Evolutionary conservation across 352 stramenopile species (phyloP), one percentile per base, ranked within the genome.

Genomic region (Blastocystis sp.): DNA sequence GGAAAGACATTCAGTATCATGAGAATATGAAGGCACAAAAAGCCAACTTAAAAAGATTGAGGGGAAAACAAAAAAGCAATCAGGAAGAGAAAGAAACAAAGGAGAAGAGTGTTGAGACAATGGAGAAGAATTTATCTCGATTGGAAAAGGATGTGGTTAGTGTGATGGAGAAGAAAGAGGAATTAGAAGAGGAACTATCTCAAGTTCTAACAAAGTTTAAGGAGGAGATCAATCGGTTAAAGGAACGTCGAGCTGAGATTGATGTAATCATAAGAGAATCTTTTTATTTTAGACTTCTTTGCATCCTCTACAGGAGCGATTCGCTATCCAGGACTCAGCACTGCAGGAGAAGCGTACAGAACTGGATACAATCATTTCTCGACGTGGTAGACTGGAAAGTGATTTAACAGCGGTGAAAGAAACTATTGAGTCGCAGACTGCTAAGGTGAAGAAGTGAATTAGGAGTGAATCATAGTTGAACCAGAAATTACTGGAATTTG

Each of bases 1-100:
- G 97, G 70, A 93, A 97, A 90, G 97, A 99, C 89, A 98, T 99
- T 90, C 97, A 99, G 92, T 91, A 98, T 59, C 92, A 94, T 37
- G 97, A 98, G 92, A 96, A 98, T 82, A 93, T 99, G 58, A 98
- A 99, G 91, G 95, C 97, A 90, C 92, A 93, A 27, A 98, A 98
- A 90, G 91, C 93, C 58, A 93, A 95, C 60, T 92, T 95, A 6
- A 97, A 96, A 56, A 97, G 98, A 89, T 89, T 98, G 17, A 92
- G 97, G 60, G 91, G 91, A 0, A 94, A 94, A 40, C 93, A 96
- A 48, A 94, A 96, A 76, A 95, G 94, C 57, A 95, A 98, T 76
- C 88, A 92, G 15, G 96, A 97, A 88, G 62, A 57, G 7, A 98
- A 98, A 90, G 92, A 96, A 58, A 95, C 94, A n/a, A 92, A 93